Conservation (phyloP, 1,284 basidiomycete species). For the Lignosus rhinocerotis region DNA sequence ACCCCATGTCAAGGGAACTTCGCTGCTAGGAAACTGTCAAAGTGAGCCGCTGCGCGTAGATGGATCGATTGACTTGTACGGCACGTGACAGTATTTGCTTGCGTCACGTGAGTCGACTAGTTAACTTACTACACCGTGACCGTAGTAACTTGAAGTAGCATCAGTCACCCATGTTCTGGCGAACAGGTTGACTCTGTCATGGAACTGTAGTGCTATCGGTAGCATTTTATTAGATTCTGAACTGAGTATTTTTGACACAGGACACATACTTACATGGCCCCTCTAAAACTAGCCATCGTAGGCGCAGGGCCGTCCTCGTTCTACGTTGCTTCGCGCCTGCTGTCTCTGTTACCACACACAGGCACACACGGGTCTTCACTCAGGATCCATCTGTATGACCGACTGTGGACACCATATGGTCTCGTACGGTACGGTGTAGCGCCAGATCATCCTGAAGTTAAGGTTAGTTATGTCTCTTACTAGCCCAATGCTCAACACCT, state of each 20-base stretch:
- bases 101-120: no score
- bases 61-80: no score
- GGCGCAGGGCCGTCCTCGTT: slow-evolving; percentile 95
- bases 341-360: slow-evolving; percentile 58
- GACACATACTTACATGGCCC: slow-evolving; percentile 22
- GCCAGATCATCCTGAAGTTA: slow-evolving; percentile 98
- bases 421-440: slow-evolving; percentile 96
- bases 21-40: no score
- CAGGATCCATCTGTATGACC: slow-evolving; percentile 88
- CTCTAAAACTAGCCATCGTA: slow-evolving; percentile 74
- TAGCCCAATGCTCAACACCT: neutral
- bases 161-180: no score
- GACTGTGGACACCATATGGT: slow-evolving; percentile 93
- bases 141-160: no score
- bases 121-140: no score
- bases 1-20: no score
- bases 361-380: slow-evolving; percentile 43
- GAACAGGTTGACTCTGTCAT: no score
- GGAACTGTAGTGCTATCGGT: neutral
- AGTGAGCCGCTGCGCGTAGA: no score
- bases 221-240: neutral
- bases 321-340: slow-evolving; percentile 86
- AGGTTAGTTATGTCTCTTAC: slow-evolving; percentile 52
- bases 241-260: no score
- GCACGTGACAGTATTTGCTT: no score